Evolutionary conservation across 1,139 yeast species (phyloP).

Genomic region (Blastobotrys petasosporus): DNA sequence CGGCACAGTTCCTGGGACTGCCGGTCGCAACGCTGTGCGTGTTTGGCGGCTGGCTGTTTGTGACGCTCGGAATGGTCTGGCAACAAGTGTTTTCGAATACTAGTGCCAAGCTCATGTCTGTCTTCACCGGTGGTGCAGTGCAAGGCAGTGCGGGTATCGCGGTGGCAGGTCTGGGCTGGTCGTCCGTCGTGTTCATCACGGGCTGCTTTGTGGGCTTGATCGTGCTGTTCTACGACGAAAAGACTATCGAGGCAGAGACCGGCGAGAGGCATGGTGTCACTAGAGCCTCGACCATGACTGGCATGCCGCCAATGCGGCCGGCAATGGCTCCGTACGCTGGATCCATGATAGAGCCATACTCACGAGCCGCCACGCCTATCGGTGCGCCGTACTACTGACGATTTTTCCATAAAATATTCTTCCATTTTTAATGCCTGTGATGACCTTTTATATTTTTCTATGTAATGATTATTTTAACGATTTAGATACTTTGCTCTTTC

Average conservation of each 20-base stretch:
- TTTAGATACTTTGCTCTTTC: background rate
- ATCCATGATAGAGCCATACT: background rate
- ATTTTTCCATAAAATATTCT: background rate
- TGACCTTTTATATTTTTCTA: background rate
- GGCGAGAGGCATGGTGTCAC: constrained; percentile 12
- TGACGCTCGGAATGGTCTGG: constrained; percentile 26
- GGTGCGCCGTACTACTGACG: too few species aligned
- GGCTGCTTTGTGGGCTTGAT: constrained; percentile 18
- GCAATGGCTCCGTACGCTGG: background rate
- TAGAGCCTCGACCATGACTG: too few species aligned
- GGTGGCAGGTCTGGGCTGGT: constrained; percentile 25
- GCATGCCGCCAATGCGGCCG: background rate
- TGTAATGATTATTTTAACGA: background rate
- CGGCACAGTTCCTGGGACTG: constrained; percentile 17
- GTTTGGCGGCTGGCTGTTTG: constrained; percentile 18
- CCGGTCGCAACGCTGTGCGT: constrained; percentile 19
- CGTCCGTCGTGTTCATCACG: constrained; percentile 18
- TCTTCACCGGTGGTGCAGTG: constrained; percentile 16
- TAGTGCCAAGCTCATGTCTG: constrained; percentile 14
- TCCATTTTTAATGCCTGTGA: background rate
- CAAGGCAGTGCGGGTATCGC: constrained; percentile 16
- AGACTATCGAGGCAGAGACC: constrained; percentile 11
- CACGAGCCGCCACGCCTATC: background rate
- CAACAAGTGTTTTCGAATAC: constrained; percentile 24
- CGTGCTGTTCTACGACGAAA: constrained; percentile 18